These are phyloP conservation scores for Globisporangium ultimum DNA, from an alignment of 352 stramenopile genomes.

Conservation along the genomic window DNA sequence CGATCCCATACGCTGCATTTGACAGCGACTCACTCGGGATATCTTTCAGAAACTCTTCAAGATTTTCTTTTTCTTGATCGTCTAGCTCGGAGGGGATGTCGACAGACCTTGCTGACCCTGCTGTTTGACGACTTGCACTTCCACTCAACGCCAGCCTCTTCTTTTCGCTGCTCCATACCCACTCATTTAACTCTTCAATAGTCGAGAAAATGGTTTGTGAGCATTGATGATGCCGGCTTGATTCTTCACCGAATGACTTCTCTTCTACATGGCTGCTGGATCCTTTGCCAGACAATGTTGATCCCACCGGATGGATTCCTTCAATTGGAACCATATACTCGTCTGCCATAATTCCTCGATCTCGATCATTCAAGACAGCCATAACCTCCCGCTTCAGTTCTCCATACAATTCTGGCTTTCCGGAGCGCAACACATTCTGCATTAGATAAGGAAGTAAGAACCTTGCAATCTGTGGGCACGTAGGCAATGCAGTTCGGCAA, in stretches of 20 bases:
- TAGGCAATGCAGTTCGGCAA: slow-evolving; percentile 52
- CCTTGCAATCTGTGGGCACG: slow-evolving; percentile 69
- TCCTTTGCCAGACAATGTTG: neutral
- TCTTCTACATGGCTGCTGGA: slow-evolving; percentile 5
- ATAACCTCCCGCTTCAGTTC: slow-evolving; percentile 82
- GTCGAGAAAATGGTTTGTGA: slow-evolving; percentile 84
- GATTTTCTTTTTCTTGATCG: slow-evolving; percentile 73
- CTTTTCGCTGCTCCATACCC: slow-evolving; percentile 84
- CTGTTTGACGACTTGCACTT: slow-evolving; percentile 34
- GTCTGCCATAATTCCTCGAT: slow-evolving; percentile 53
- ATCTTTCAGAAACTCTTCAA: slow-evolving; percentile 74
- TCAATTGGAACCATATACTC: slow-evolving; percentile 38
- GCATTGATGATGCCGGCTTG: slow-evolving; percentile 81
- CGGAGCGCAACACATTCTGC: slow-evolving; percentile 79
- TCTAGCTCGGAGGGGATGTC: slow-evolving; percentile 53
- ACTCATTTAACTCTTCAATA: slow-evolving; percentile 86
- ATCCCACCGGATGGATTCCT: slow-evolving; percentile 12
- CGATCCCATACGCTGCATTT: slow-evolving; percentile 64
- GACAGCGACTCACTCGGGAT: slow-evolving; percentile 67
- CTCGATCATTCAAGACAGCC: slow-evolving; percentile 71
- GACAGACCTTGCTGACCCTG: slow-evolving; percentile 29
- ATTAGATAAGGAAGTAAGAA: slow-evolving; percentile 85
- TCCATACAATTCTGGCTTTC: slow-evolving; percentile 49
- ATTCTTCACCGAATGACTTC: slow-evolving; percentile 47
- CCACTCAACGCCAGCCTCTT: slow-evolving; percentile 63